Base-by-base conservation (phyloP, 1,284 basidiomycete species). In the Ganoderma multipileum region DNA sequence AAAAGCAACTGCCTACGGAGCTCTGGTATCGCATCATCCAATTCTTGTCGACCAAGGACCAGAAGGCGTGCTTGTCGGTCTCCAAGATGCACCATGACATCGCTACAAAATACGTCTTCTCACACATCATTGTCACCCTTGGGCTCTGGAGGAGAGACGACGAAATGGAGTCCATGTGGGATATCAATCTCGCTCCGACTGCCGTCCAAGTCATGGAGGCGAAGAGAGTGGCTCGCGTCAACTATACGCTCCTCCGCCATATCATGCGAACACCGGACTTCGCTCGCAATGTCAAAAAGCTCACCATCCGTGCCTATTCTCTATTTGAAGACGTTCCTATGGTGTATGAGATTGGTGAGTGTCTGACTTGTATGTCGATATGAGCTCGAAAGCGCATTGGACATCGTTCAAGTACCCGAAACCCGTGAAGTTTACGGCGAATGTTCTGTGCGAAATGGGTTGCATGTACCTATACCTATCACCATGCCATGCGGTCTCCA, bases 201-300 rank as follows among this genome's bases (percentile, higher is more conserved):
- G 18, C 33, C 16, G 33, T n/a, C 20, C 30, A 38, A 14, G 20
- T 58, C 55, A 3, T 4, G 18, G 55, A 38, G 20, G 18, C 55
- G 18, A 58, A 38, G 30, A 33, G 33, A 38, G 30, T 58, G 20
- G 33, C 55, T n/a, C 30, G 30, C 14, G 8, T n/a, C 30, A 58
- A 58, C 33, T 58, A 36, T 23, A 30, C 55, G 16, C 55, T 71
- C 50, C 39, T 74, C 30, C 69, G 59, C 3, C 65, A 66, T 20
- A 67, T 74, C 26, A 57, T 55, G 11, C 58, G 26, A 5, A 64
- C 69, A 18, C 61, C 71, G 3, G 18, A 47, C 2, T 74, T 74
- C 36, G 73, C 71, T 26, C 42, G 39, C 14, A 12, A 64, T 6
- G 58, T 74, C 36, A 71, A 68, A 42, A 64, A 41, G 26, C n/a